A percentile compares a stretch with the other conserved stretches of the same genome.
Evolutionary conservation across 768 basidiomycete genomes (phyloP).

Genomic region (Trametes gibbosa): DNA sequence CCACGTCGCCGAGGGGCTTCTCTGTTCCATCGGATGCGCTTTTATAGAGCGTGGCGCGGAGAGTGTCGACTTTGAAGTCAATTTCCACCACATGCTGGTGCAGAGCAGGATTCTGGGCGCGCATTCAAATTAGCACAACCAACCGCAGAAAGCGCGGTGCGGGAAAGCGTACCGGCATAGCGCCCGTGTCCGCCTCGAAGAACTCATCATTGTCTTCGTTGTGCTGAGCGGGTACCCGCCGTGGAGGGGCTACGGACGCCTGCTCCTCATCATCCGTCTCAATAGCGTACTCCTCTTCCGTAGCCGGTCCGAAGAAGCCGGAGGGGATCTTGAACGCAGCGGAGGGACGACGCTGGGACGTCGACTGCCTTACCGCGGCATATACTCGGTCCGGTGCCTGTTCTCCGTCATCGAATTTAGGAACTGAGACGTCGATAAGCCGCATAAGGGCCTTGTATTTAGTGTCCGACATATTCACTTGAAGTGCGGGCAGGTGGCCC

Average conservation of each 20-base stretch:
- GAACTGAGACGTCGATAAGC: slow-evolving; percentile 86
- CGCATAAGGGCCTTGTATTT: slow-evolving; percentile 94
- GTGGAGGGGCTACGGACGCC: slow-evolving; percentile 14
- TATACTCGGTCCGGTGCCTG: slow-evolving; percentile 15
- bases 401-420: slow-evolving; percentile 57
- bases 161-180: slow-evolving; percentile 37
- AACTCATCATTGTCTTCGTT: slow-evolving; percentile 50
- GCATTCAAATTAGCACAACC: background rate
- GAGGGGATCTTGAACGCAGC: slow-evolving; percentile 51
- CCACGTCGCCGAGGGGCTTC: slow-evolving; percentile 72
- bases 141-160: background rate
- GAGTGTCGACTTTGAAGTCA: slow-evolving; percentile 80
- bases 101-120: slow-evolving; percentile 36
- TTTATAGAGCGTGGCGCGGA: slow-evolving; percentile 78
- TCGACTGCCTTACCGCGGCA: slow-evolving; percentile 5
- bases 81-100: slow-evolving; percentile 76
- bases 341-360: slow-evolving; percentile 19
- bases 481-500: slow-evolving; percentile 82
- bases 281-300: slow-evolving; percentile 65
- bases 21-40: slow-evolving; percentile 62
- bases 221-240: slow-evolving; percentile 29
- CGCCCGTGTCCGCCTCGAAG: slow-evolving; percentile 68
- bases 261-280: slow-evolving; percentile 48
- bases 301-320: slow-evolving; percentile 48
- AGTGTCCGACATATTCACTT: slow-evolving; percentile 85